Evolutionary conservation across 345 rosid species (phyloP), one percentile per base, ranked within the genome.

Genomic region (Gossypium raimondii): DNA sequence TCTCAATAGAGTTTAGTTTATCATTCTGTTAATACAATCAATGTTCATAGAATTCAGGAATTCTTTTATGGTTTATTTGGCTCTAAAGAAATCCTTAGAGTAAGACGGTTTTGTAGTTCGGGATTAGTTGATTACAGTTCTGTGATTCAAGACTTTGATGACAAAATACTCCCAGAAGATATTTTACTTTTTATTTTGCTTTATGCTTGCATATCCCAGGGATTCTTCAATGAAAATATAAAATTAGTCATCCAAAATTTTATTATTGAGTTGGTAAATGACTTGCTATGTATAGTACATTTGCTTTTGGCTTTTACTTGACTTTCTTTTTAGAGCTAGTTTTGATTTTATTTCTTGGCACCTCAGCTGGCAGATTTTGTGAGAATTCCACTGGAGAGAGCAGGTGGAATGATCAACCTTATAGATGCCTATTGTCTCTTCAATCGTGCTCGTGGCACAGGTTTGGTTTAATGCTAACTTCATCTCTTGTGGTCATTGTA

Each of bases 401-500:
- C 94, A 70, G 97, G 99, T 63, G 99, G 98, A 47, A 89, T 95
- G 98, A 91, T 95, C 78, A 93, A 89, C 77, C 98, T 90, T 75
- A 89, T 92, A 68, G 99, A 95, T 80, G 82, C 89, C 62, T 93
- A 91, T 78, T 95, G 97, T 83, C 94, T 91, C 79, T 91, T 93
- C 83, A 93, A 91, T 73, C 99, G 98, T 70, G 99, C 98, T 70
- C 88, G 97, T 38, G 98, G 99, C 76, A 95, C 97, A 87, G 97
- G 98, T 93, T 81, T 52, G 66, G 38, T 50, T 29, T 75, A 45
- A 44, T 51, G 27, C 70, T 14, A 11, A 9, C 53, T 18, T 27
- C 16, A 16, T 52, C 25, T 57, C 20, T 67, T 55, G 60, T 63
- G 34, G 50, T 55, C 52, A 63, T 48, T 61, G 9, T 61, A 48